Conservation (phyloP, 495 filamentous ascomycete species). For the Aspergillus leporis region DNA sequence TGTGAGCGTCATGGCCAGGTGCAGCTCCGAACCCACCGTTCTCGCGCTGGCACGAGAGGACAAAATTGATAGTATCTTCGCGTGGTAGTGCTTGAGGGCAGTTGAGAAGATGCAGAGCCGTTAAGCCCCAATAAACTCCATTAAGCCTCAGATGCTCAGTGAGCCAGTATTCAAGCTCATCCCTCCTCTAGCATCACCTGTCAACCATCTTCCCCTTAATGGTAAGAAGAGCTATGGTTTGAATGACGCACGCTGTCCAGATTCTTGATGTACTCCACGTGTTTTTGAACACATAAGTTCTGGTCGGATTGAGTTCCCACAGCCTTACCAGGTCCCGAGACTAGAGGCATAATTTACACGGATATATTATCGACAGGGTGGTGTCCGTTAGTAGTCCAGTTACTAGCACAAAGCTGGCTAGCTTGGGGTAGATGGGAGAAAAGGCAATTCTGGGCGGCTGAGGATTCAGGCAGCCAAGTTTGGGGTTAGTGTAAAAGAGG, state of each 20-base stretch:
- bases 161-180: conserved; percentile 95
- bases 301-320: conserved; percentile 46
- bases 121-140: conserved; percentile 95
- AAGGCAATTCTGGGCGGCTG: background rate
- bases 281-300: conserved; percentile 67
- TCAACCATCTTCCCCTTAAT: conserved; percentile 33
- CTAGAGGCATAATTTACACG: conserved; percentile 53
- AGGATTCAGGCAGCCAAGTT: background rate
- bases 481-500: background rate
- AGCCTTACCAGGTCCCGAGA: conserved; percentile 61
- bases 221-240: conserved; percentile 24
- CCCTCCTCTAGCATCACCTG: conserved; percentile 63
- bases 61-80: conserved; percentile 81
- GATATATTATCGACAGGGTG: background rate
- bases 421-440: background rate
- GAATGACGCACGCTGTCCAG: conserved; percentile 72
- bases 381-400: conserved; percentile 9
- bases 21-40: conserved; percentile 91
- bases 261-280: conserved; percentile 91
- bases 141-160: conserved; percentile 94
- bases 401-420: conserved; percentile 5
- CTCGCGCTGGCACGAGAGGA: conserved; percentile 84
- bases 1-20: conserved; percentile 91
- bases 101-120: conserved; percentile 79
- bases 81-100: conserved; percentile 79